phyloP scores from a whole-genome alignment of 2,329 filamentous ascomycete species.

The Chaetomiaceae sp. region DNA sequence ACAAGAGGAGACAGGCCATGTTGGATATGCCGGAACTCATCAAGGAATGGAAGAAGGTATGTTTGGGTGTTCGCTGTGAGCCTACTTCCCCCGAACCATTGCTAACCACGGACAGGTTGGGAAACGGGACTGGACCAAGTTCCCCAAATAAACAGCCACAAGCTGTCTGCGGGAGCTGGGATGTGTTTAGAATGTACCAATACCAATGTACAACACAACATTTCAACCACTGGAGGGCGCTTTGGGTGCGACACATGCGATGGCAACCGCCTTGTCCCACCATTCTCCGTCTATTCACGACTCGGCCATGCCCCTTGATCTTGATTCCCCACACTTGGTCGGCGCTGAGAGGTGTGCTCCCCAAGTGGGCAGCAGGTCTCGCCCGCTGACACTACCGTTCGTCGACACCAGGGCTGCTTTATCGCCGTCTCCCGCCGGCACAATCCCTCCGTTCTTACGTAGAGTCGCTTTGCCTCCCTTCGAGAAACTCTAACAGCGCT shows the following conservation, averaged over 20 bases:
- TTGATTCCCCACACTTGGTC: neutral
- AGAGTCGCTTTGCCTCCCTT: no score
- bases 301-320: neutral
- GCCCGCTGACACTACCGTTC: neutral
- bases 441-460: no score
- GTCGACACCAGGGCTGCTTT: no score
- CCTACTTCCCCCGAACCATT: neutral
- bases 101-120: slow-evolving; percentile 46
- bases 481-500: no score
- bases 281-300: neutral
- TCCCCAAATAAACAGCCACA: slow-evolving; percentile 41
- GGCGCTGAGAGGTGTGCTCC: neutral
- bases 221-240: neutral
- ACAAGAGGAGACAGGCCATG: slow-evolving; percentile 88
- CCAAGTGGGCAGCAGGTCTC: slow-evolving; percentile 3
- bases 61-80: slow-evolving; percentile 30
- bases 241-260: neutral
- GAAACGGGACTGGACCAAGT: slow-evolving; percentile 54
- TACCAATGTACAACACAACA: slow-evolving; percentile 27
- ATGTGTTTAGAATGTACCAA: slow-evolving; percentile 26
- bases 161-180: neutral
- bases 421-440: neutral
- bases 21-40: slow-evolving; percentile 90
- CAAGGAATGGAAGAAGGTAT: slow-evolving; percentile 86
- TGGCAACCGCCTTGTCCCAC: neutral